Conservation (phyloP, 2,329 filamentous ascomycete species). For the Clarireedia paspali region DNA sequence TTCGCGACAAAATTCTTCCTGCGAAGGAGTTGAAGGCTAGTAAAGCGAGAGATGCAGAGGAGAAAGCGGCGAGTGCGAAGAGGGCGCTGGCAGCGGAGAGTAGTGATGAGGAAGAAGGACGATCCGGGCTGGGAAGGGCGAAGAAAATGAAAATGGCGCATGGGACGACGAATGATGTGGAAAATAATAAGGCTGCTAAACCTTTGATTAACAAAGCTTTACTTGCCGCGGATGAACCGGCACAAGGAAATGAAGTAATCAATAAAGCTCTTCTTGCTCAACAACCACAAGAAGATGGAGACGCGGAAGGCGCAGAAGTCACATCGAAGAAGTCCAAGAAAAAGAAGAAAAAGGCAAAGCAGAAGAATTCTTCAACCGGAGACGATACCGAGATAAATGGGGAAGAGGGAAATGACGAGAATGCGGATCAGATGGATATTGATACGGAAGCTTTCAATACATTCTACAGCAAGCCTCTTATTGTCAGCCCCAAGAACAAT, state of each 20-base stretch:
- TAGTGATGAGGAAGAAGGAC: conserved; percentile 31
- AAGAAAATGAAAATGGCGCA: conserved; percentile 25
- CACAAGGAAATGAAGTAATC: conserved; percentile 4
- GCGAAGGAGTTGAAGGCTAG: conserved; percentile 25
- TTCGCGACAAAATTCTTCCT: conserved; percentile 28
- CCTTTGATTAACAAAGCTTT: conserved; percentile 8
- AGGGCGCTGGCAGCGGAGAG: conserved; percentile 24
- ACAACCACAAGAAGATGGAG: not conserved
- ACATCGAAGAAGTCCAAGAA: conserved; percentile 10
- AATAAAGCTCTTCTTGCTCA: conserved; percentile 5
- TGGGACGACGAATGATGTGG: not conserved
- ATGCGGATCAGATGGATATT: conserved; percentile 3
- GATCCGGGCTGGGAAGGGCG: conserved; percentile 28
- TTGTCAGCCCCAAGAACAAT: not conserved
- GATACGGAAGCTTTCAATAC: conserved; percentile 4
- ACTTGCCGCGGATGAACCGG: not conserved
- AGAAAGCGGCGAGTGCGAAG: conserved; percentile 28
- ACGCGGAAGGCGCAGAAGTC: not conserved
- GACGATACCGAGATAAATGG: not conserved
- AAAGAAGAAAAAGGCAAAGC: conserved; percentile 11
- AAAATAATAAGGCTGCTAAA: not conserved
- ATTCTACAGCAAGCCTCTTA: conserved; percentile 7
- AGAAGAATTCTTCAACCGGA: conserved; percentile 1
- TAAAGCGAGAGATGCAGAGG: conserved; percentile 28
- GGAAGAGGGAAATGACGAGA: not conserved